phyloP scores from a whole-genome alignment of 2,329 filamentous ascomycete species.

The Curvularia eragrostidis region DNA sequence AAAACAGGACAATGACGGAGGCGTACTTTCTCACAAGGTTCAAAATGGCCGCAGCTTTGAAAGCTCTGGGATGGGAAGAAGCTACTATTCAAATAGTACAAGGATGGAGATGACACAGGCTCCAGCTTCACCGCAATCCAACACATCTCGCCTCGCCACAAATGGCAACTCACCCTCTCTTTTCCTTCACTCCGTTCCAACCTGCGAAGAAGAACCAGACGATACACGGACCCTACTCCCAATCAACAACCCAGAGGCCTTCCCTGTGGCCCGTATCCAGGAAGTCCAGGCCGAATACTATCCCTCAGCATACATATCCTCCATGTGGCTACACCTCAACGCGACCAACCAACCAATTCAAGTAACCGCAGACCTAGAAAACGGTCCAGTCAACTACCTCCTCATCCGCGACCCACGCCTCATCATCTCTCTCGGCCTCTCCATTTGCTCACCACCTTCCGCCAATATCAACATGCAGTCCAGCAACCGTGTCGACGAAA shows the following conservation, averaged over 20 bases:
- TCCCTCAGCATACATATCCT: conserved; percentile 14
- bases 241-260: conserved; percentile 21
- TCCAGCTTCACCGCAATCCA: background rate
- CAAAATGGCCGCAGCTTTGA: background rate
- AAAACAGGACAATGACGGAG: background rate
- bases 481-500: conserved; percentile 13
- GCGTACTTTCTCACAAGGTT: background rate
- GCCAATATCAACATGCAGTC: background rate
- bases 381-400: conserved; percentile 25
- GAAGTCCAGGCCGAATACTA: conserved; percentile 23
- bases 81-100: background rate
- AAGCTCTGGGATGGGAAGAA: no score
- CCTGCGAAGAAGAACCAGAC: background rate
- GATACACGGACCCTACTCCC: conserved; percentile 3
- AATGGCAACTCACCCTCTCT: background rate
- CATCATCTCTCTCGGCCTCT: conserved; percentile 22
- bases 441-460: conserved; percentile 1
- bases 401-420: conserved; percentile 19
- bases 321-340: conserved; percentile 17
- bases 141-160: background rate
- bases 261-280: conserved; percentile 20
- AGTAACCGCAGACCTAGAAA: conserved; percentile 22
- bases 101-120: background rate
- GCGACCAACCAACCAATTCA: conserved; percentile 4
- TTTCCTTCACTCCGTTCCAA: no score